Base-by-base conservation (phyloP, 768 basidiomycete genomes). In the Russula olivacea region DNA sequence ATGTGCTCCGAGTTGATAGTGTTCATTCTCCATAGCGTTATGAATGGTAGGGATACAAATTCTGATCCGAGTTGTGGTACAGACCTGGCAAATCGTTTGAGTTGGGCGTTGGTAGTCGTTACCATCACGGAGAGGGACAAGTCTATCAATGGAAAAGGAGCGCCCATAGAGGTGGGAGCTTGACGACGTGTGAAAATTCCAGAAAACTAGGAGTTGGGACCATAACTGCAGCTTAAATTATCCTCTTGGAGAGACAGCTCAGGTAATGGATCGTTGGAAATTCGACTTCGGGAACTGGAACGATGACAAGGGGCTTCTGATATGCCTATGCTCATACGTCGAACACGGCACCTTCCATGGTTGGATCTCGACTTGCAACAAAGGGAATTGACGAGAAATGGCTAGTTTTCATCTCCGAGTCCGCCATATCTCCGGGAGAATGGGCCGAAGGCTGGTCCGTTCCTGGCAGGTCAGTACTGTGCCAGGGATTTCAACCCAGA, bases 391-490 rank as follows among this genome's bases (percentile, higher is more conserved):
- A 32, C 17, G 28, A 23, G 19, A 11, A 15, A 49, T 59, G 62
- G 50, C 34, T 36, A 59, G 19, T 40, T 59, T 45, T 63, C 62
- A 63, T 63, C 38, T 63, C 62, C 62, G 62, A 49, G 28, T 28
- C 40, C 53, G 30, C 62, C 62, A 52, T 40, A 19, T 59, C 62
- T 34, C 45, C 62, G 52, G 32, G 52, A 19, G n/a, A 19, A 21
- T 45, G 17, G 36, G 7, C n/a, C 8, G 7, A 47, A 9, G 38
- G 17, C 54, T 8, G 10, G 25, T 12, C 48, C 3, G 3, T 40
- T 53, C 36, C 15, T 55, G 36, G 11, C 8, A n/a, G 10, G 34
- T 15, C 36, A 11, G 34, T 17, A 28, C 50, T 17, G 17, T 38
- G 43, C 45, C 1, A 47, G 10, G 45, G 45, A 47, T 21, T n/a